Evolutionary conservation across 345 rosid genomes (phyloP), one percentile per base, ranked within the genome.

Genomic region (Dipteronia dyeriana): DNA sequence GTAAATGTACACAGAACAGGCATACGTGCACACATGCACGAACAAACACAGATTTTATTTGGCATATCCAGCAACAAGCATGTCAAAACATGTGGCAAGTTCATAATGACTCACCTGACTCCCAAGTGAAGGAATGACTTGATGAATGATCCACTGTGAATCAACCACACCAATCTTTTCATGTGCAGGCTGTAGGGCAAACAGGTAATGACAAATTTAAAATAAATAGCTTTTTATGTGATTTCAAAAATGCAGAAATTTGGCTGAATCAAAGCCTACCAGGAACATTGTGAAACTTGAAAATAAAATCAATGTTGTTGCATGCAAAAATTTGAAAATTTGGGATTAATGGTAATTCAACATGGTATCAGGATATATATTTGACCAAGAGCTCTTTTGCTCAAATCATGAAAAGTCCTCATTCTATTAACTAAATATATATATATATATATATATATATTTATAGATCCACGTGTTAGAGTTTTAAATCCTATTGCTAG

Each of bases 71-170:
- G 74, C 74, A 70, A 16, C 13, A 17, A 4, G 8, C 20, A 2
- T 7, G 3, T 16, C 70, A 34, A 34, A 34, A 34, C 38, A 34
- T 61, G 19, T 62, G 39, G 57, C 71, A 74, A 53, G 79, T 57
- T 63, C 61, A 47, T 29, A 17, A 47, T 9, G 31, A 61, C 79
- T 84, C 70, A 95, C 99, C 96, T 95, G 98, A 53, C 71, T 86
- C 20, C 97, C 95, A 38, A 95, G 94, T 71, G 98, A 93, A 68
- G 98, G 97, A 78, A 95, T 85, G 71, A 86, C 91, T 91, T 93
- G 95, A 88, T 93, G 98, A 83, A 95, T 75, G 72, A 95, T 93
- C 99, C 98, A 93, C 75, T 95, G 97, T 57, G 99, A 93, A 90
- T 95, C 99, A 78, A 95, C 93, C 62, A 95, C 98, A 3, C 98